Conservation (phyloP, 495 filamentous ascomycete species). For the Aspergillus conjunctus region DNA sequence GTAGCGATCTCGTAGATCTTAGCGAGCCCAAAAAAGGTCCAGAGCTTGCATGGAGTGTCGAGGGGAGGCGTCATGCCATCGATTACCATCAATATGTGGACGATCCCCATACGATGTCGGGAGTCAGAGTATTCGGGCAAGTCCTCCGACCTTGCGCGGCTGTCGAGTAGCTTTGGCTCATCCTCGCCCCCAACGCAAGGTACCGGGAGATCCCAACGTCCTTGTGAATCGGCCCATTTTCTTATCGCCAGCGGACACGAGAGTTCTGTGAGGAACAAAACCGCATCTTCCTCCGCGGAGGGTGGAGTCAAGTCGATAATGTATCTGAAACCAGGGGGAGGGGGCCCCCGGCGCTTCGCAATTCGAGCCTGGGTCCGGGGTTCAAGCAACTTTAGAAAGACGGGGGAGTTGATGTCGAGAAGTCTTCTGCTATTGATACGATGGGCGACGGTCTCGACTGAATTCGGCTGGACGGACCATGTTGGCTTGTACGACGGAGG, state of each 20-base stretch:
- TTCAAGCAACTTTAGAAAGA: constrained; percentile 51
- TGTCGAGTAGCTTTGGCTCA: constrained; percentile 21
- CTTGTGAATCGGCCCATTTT: constrained; percentile 41
- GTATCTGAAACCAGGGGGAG: constrained; percentile 53
- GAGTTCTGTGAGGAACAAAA: constrained; percentile 57
- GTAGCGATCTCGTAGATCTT: constrained; percentile 56
- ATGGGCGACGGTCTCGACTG: constrained; percentile 36
- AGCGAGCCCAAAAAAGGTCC: constrained; percentile 62
- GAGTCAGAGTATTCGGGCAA: constrained; percentile 59
- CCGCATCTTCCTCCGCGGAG: constrained; percentile 58
- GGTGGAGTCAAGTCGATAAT: constrained; percentile 66
- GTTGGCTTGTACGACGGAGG: constrained; percentile 32
- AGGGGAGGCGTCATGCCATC: constrained; percentile 51
- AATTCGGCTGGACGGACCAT: constrained; percentile 25
- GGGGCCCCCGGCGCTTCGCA: constrained; percentile 33
- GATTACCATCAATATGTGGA: constrained; percentile 57
- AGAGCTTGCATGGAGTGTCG: constrained; percentile 67
- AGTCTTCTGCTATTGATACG: constrained; percentile 49
- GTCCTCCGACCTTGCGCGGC: neutral
- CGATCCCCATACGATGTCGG: constrained; percentile 62
- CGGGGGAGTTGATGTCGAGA: constrained; percentile 47
- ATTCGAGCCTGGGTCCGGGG: constrained; percentile 35
- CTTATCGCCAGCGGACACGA: constrained; percentile 57
- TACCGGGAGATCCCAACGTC: constrained; percentile 50
- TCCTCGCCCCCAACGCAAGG: constrained; percentile 40